A percentile compares a stretch with the other conserved stretches of the same genome.
Conservation (phyloP, 371 early-diverging fungal species). For the Actinomortierella wolfii region DNA sequence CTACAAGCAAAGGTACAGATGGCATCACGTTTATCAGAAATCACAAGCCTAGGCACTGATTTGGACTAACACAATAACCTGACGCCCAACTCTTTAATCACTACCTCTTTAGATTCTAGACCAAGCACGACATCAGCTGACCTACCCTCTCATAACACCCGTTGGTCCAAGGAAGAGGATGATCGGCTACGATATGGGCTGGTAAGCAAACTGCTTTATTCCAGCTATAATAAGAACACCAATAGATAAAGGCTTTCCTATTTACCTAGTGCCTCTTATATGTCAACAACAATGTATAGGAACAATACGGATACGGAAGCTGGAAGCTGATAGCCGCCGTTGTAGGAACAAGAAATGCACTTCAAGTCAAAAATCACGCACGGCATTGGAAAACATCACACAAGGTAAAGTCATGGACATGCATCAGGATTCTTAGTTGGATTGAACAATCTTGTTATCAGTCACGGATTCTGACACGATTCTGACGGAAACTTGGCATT, state of each 20-base stretch:
- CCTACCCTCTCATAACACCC: constrained; percentile 67
- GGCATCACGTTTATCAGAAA: no score
- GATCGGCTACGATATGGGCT: constrained; percentile 50
- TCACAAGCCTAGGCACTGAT: no score
- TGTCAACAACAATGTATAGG: constrained; percentile 24
- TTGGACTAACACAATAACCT: neutral
- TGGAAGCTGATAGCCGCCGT: constrained; percentile 65
- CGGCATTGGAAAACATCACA: constrained; percentile 59
- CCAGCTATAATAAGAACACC: no score
- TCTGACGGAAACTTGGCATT: neutral
- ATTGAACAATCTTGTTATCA: neutral
- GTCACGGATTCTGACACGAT: neutral
- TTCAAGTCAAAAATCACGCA: constrained; percentile 75
- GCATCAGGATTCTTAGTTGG: neutral
- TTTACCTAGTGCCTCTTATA: neutral
- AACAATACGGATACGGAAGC: constrained; percentile 63
- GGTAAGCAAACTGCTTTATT: constrained; percentile 45
- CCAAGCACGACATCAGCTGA: constrained; percentile 53
- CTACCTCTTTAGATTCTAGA: constrained; percentile 20
- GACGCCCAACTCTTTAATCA: neutral
- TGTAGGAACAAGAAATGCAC: constrained; percentile 60
- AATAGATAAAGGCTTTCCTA: neutral
- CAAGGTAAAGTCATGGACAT: constrained; percentile 42
- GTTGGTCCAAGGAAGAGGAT: constrained; percentile 58
- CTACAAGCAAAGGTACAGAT: constrained; percentile 27